Evolutionary conservation across 192 early-diverging fungal genomes (phyloP), one percentile per base, ranked within the genome.

Genomic region (Phycomyces nitens): DNA sequence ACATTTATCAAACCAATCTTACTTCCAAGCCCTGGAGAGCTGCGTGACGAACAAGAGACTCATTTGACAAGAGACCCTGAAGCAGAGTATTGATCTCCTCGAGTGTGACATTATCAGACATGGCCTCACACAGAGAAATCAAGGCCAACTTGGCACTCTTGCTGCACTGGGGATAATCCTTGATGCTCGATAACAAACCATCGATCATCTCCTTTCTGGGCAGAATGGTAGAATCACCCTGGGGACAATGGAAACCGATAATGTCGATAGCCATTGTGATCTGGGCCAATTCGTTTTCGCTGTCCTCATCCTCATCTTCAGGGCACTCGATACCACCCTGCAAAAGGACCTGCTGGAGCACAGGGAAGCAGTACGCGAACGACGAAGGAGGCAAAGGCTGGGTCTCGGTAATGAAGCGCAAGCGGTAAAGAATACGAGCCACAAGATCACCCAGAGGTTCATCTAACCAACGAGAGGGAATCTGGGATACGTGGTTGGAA

Each of bases 201-300:
- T 80, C 75, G 22, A 86, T 75, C 81, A 90, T 87, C 44, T 84
- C 82, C 58, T 74, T 68, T 34, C 89, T 79, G 34, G 90, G 89
- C 62, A 88, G 64, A 15, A 73, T 76, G 38, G 70, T 74, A 29
- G 83, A 79, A 6, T 66, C 64, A 34, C 84, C 83, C 14, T 73
- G 64, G 4, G 63, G 41, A 20, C 80, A 80, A 67, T 91, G 89
- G 77, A 83, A 86, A 1, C 74, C 71, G 26, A 91, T 70, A 21
- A 89, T 71, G 47, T 86, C 87, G 9, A 86, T 77, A 12, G 80
- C 80, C 71, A 89, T 82, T 29, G 78, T 75, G 51, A 91, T 79
- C 67, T 91, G 89, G 58, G 89, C 89, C 55, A 80, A 61, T 4
- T 72, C 73, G n/a, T 42, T 60, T 67, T 80, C 80, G 42, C 59